Evolutionary conservation across 768 basidiomycete species (phyloP).

Genomic region (Omphalotus guepiniiformis): DNA sequence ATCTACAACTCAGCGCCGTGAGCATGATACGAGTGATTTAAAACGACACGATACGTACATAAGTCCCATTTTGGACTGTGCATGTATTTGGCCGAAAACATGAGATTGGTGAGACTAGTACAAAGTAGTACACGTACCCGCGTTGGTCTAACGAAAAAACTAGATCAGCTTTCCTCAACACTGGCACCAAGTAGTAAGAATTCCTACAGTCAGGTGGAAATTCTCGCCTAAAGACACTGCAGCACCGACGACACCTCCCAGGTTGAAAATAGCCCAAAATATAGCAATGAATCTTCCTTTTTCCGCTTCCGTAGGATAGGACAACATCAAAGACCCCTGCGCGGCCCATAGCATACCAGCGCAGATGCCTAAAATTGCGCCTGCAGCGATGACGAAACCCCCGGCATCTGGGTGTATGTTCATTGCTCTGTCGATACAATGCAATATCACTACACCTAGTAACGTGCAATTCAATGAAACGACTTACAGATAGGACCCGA

Average conservation of each 20-base stretch:
- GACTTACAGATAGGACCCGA: slow-evolving; percentile 66
- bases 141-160: slow-evolving; percentile 29
- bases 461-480: too few relatives aligned
- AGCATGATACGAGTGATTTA: slow-evolving; percentile 3
- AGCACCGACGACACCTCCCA: slow-evolving; percentile 77
- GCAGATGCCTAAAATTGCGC: slow-evolving; percentile 72
- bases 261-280: slow-evolving; percentile 83
- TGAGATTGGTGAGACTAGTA: too few relatives aligned
- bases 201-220: slow-evolving; percentile 53
- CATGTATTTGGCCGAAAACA: background rate
- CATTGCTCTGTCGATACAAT: slow-evolving; percentile 49
- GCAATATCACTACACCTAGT: background rate
- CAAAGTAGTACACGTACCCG: slow-evolving; percentile 26
- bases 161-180: too few relatives aligned
- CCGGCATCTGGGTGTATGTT: slow-evolving; percentile 64
- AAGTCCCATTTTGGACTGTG: slow-evolving; percentile 67
- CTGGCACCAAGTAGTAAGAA: slow-evolving; percentile 1
- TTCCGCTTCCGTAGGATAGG: slow-evolving; percentile 75
- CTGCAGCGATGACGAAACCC: slow-evolving; percentile 65
- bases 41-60: slow-evolving; percentile 41
- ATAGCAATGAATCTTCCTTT: slow-evolving; percentile 76
- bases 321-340: slow-evolving; percentile 81
- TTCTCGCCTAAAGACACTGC: slow-evolving; percentile 72
- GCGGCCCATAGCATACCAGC: slow-evolving; percentile 73
- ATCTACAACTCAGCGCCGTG: slow-evolving; percentile 52